Base-by-base conservation (phyloP, 768 basidiomycete species). In the Collybia nuda region DNA sequence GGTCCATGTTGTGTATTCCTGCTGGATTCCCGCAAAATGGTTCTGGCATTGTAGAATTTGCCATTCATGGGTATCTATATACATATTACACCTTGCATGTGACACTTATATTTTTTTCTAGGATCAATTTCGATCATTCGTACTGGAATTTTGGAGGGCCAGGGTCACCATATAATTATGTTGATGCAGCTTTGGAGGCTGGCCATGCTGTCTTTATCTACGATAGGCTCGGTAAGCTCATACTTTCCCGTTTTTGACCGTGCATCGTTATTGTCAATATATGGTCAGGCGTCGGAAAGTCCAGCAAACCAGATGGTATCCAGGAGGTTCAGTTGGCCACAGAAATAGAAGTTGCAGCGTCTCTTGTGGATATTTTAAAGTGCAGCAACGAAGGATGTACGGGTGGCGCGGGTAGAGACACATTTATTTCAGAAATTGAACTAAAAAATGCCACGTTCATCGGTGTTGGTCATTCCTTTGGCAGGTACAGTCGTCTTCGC, bases 391-490 rank as follows among this genome's bases (percentile, higher is more conserved):
- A 45, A n/a, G 56, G 55, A 2, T 21, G 38, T 15, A 9, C 18
- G 4, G 57, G 57, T 42, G 47, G 29, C 9, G 32, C 9, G 12
- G 32, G 28, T 11, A 28, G 11, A 28, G 14, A 11, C 14, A 32
- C 2, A 11, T 11, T 11, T 11, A 11, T 3, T 2, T 9, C 32
- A 14, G 12, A 32, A 6, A 32, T 32, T 11, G 32, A 32, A 3
- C 32, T 32, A 5, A 11, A 5, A 32, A 32, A 32, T 32, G 9
- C 32, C 22, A 49, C 50, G 22, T 41, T 62, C 22, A 45, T 64
- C n/a, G 61, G 53, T 21, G 40, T 64, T 15, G 63, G 63, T 12
- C 63, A 64, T 41, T 62, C 61, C 11, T 61, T 54, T 42, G 61
- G 63, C 41, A 61, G 61, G 63, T 61, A 11, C 5, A 11, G 59